phyloP scores from a whole-genome alignment of 2,329 filamentous ascomycete species.

The Talaromyces rugulosus region DNA sequence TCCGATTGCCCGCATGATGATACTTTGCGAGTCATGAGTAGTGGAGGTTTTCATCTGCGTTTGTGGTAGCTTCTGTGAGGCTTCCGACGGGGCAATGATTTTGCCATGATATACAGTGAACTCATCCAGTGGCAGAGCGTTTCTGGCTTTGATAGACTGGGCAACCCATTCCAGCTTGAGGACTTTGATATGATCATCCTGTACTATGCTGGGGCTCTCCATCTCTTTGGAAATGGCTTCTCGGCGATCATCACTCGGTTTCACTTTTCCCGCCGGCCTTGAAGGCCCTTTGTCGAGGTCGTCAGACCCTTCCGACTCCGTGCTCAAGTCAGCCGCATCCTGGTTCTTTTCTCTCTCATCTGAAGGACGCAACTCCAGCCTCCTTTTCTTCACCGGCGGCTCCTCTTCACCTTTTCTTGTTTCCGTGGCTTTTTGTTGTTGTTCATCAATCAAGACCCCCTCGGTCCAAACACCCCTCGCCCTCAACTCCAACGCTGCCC shows the following conservation, averaged over 20 bases:
- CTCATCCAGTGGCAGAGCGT: conserved; percentile 43
- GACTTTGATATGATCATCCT: conserved; percentile 42
- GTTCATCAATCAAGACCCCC: conserved; percentile 18
- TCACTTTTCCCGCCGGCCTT: conserved; percentile 1
- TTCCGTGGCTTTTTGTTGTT: neutral
- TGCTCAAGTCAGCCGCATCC: conserved; percentile 24
- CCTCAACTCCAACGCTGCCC: conserved; percentile 74
- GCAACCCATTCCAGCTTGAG: conserved; percentile 53
- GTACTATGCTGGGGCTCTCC: neutral
- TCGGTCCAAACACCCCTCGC: conserved; percentile 56
- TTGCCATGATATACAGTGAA: conserved; percentile 51
- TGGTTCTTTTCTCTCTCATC: neutral
- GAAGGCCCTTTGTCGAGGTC: conserved; percentile 19
- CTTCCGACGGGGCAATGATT: conserved; percentile 35
- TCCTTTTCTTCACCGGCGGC: conserved; percentile 26
- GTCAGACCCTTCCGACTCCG: conserved; percentile 23
- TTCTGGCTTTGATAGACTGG: conserved; percentile 41
- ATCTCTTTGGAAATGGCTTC: neutral
- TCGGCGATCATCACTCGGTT: neutral
- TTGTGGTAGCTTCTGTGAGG: neutral
- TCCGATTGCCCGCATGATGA: conserved; percentile 44
- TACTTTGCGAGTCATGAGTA: neutral
- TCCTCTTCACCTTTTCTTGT: neutral
- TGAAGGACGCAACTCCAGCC: conserved; percentile 11
- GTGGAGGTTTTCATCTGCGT: neutral